Evolutionary conservation across 192 early-diverging fungal species (phyloP).

Genomic region (Jimgerdemannia flammicorona): DNA sequence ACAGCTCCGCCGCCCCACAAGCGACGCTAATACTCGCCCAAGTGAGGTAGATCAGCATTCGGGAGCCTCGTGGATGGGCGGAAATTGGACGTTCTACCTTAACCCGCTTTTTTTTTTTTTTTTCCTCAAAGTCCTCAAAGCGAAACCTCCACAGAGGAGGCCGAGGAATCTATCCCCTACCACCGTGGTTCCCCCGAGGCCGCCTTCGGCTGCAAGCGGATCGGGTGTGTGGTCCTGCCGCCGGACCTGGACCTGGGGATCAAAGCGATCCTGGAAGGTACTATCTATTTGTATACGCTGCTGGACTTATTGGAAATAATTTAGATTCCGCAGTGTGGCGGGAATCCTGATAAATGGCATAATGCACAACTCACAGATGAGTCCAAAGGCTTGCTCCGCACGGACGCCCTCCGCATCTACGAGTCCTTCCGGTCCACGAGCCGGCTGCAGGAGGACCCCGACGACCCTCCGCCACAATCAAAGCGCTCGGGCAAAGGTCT

Average conservation of each 20-base stretch:
- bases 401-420: conserved; percentile 48
- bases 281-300: no score
- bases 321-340: conserved; percentile 9
- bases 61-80: no score
- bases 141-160: background rate
- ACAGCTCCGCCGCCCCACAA: no score
- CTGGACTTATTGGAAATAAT: background rate
- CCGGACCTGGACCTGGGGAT: conserved; percentile 26
- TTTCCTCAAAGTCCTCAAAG: background rate
- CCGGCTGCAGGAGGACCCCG: conserved; percentile 13
- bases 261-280: conserved; percentile 19
- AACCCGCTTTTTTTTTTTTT: no score
- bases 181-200: conserved; percentile 30
- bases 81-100: no score
- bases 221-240: conserved; percentile 34
- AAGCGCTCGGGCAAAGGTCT: background rate
- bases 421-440: conserved; percentile 50
- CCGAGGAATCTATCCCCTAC: background rate
- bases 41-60: no score
- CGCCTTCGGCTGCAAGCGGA: conserved; percentile 35
- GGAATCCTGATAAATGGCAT: conserved; percentile 11
- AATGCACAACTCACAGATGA: no score
- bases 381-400: conserved; percentile 35
- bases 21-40: no score
- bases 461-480: background rate